phyloP scores from a whole-genome alignment of 2,329 filamentous ascomycete species.

The Fusarium sp. region DNA sequence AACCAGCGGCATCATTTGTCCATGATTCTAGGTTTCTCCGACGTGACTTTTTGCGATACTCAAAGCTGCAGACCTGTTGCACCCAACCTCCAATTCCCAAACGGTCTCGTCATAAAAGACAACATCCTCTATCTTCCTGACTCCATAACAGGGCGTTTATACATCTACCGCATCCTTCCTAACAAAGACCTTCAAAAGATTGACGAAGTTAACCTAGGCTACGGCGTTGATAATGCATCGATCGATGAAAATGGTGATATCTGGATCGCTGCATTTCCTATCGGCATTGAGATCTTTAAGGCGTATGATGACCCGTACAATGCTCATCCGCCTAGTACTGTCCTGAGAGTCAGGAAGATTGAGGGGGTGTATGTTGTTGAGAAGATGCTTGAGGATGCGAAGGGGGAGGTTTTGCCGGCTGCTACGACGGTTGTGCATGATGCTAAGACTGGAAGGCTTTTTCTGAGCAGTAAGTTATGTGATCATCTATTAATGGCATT shows the following conservation, averaged over 20 bases:
- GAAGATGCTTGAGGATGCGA: slow-evolving; percentile 35
- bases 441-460: slow-evolving; percentile 34
- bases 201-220: slow-evolving; percentile 7
- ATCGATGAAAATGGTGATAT: slow-evolving; percentile 35
- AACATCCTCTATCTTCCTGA: slow-evolving; percentile 47
- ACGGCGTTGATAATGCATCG: slow-evolving; percentile 35
- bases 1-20: slow-evolving; percentile 23
- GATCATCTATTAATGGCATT: accelerated
- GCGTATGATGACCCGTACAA: slow-evolving; percentile 27
- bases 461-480: slow-evolving; percentile 34
- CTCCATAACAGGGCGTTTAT: slow-evolving; percentile 33
- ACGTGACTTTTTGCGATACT: slow-evolving; percentile 43
- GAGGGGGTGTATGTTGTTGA: slow-evolving; percentile 23
- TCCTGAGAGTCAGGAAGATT: slow-evolving; percentile 11
- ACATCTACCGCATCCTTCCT: slow-evolving; percentile 7
- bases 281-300: slow-evolving; percentile 12
- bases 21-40: slow-evolving; percentile 38
- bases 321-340: slow-evolving; percentile 5
- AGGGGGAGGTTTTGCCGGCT: slow-evolving; percentile 30
- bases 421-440: slow-evolving; percentile 40
- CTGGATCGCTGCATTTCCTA: slow-evolving; percentile 30
- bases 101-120: slow-evolving; percentile 43
- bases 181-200: slow-evolving; percentile 22
- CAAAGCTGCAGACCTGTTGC: slow-evolving; percentile 33
- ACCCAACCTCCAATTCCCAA: slow-evolving; percentile 42